Conservation (phyloP, 192 early-diverging fungal genomes). For the Podila epigama region DNA sequence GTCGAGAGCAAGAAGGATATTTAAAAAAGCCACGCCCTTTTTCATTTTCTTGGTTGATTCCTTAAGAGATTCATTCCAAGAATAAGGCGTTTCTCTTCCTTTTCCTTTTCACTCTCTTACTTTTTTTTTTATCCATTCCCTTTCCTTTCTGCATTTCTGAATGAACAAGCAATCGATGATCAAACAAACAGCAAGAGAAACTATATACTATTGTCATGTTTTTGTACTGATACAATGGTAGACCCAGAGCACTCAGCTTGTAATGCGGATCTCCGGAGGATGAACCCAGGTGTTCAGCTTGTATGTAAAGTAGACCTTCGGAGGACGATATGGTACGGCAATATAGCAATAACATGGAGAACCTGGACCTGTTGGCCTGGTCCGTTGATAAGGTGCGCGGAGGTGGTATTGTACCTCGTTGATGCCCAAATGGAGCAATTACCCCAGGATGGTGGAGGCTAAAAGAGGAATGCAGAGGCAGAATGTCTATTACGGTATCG, state of each 20-base stretch:
- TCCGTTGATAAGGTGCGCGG: neutral
- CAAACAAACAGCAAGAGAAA: too few species aligned
- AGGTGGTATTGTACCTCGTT: neutral
- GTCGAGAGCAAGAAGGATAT: conserved; percentile 48
- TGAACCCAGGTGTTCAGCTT: too few species aligned
- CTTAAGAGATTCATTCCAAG: neutral
- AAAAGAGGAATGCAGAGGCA: neutral
- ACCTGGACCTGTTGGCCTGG: neutral
- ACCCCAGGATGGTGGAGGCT: neutral
- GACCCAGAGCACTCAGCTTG: too few species aligned
- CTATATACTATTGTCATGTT: too few species aligned
- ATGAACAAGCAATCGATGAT: too few species aligned
- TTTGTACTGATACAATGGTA: too few species aligned
- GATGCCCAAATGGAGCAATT: neutral
- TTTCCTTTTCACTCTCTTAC: neutral
- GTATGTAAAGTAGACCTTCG: too few species aligned
- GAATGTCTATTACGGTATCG: neutral
- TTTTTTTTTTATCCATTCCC: too few species aligned
- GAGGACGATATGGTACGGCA: neutral
- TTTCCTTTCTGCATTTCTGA: too few species aligned
- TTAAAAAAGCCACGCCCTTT: conserved; percentile 3
- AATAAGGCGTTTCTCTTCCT: neutral
- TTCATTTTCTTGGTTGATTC: neutral
- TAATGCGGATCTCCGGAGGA: too few species aligned
- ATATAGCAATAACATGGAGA: neutral